phyloP scores from a whole-genome alignment of 176 grass and related monocot genomes.

The Oryza glaberrima region DNA sequence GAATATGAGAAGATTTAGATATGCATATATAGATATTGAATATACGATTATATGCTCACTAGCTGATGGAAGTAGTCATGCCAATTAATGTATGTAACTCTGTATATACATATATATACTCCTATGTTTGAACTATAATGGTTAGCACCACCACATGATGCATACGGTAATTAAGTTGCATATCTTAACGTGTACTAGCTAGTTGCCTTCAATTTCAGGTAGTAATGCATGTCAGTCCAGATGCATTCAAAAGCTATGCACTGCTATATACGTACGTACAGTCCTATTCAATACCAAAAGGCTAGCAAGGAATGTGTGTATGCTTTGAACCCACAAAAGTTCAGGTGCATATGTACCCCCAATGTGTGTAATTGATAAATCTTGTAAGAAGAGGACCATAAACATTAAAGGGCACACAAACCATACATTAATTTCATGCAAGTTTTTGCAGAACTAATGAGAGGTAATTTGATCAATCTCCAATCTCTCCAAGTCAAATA shows the following conservation, averaged over 20 bases:
- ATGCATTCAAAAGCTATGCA: neutral
- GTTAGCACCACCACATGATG: neutral
- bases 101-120: neutral
- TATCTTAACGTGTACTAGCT: neutral
- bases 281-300: neutral
- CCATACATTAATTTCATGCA: constrained; percentile 32
- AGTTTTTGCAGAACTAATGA: constrained; percentile 35
- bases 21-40: neutral
- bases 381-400: neutral
- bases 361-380: neutral
- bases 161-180: neutral
- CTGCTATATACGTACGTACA: neutral
- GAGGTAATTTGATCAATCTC: constrained; percentile 25
- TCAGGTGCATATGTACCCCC: neutral
- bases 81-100: neutral
- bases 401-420: constrained; percentile 23
- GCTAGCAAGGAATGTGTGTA: neutral
- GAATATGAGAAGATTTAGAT: neutral
- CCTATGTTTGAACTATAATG: neutral
- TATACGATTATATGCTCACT: neutral
- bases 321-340: neutral
- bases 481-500: constrained; percentile 43
- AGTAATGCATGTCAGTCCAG: neutral
- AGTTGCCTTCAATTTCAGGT: neutral
- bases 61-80: neutral